Conservation (phyloP, 2,329 filamentous ascomycete species). For the Tolypocladium paradoxum region DNA sequence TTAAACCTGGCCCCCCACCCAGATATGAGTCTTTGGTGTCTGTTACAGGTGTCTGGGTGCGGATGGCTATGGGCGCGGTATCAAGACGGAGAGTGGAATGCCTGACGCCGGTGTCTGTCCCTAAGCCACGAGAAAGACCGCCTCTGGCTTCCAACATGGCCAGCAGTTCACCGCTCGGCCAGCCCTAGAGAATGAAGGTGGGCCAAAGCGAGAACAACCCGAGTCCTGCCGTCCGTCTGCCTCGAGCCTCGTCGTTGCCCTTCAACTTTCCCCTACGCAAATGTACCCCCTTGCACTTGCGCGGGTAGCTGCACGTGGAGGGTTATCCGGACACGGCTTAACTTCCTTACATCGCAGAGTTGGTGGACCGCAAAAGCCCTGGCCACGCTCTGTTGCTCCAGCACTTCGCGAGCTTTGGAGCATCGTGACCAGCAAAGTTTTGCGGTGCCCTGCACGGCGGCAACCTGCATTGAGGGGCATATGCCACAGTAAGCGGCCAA, state of each 20-base stretch:
- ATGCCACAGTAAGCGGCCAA: background rate
- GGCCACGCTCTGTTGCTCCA: background rate
- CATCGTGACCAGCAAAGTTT: background rate
- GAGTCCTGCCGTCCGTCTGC: background rate
- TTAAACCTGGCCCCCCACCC: background rate
- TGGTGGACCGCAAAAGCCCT: background rate
- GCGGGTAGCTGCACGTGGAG: background rate
- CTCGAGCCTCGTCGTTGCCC: background rate
- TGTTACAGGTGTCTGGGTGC: background rate
- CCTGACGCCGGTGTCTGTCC: background rate
- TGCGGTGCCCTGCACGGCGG: background rate
- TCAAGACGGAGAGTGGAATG: background rate
- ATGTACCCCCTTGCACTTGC: background rate
- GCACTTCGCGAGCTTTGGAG: background rate
- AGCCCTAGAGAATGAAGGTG: background rate
- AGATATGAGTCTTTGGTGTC: background rate
- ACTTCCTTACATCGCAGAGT: background rate
- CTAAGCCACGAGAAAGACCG: background rate
- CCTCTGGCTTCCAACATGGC: background rate
- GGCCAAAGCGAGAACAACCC: background rate
- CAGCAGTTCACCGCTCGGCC: background rate
- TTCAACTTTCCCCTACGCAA: background rate
- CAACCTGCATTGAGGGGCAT: background rate
- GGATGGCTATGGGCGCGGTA: background rate
- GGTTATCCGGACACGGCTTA: background rate